Evolutionary conservation across 2,329 filamentous ascomycete genomes (phyloP).

Genomic region (Epichloe sp.): DNA sequence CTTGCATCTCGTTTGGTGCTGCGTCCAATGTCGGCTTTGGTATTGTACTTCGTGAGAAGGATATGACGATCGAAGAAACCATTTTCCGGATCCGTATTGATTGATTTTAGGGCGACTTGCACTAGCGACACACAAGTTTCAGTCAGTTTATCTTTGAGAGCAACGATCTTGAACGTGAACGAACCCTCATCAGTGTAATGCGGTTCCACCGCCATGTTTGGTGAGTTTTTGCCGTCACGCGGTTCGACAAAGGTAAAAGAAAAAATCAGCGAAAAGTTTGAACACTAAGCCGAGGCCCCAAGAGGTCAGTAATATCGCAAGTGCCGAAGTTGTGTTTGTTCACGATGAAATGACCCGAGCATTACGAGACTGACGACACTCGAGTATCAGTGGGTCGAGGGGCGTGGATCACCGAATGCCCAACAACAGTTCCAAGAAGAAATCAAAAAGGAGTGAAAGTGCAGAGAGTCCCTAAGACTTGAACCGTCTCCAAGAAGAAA

Average conservation of each 20-base stretch:
- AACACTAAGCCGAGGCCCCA: neutral
- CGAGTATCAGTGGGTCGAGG: neutral
- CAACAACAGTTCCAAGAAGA: neutral
- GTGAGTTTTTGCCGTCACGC: too few relatives aligned
- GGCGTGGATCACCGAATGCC: neutral
- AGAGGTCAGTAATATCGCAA: neutral
- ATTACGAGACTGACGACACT: neutral
- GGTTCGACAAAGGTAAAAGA: neutral
- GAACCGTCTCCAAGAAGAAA: neutral
- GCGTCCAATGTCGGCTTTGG: slow-evolving; percentile 26
- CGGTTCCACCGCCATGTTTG: slow-evolving; percentile 3
- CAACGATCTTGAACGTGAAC: neutral
- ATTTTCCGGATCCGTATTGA: slow-evolving; percentile 10
- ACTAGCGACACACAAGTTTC: slow-evolving; percentile 10
- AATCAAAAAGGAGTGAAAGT: neutral
- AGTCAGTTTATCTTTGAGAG: neutral
- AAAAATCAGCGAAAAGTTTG: neutral
- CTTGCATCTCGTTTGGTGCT: slow-evolving; percentile 27
- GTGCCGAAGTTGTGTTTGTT: neutral
- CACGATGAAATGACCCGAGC: neutral
- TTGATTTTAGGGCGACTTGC: slow-evolving; percentile 17
- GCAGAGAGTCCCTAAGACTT: neutral
- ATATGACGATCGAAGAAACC: slow-evolving; percentile 17
- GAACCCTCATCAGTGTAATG: slow-evolving; percentile 6
- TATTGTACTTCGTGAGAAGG: slow-evolving; percentile 18